A percentile compares a stretch with the other conserved stretches of the same genome.
These are phyloP conservation scores for Lachancea sp. DNA, from an alignment of 805 yeast genomes.

Conservation along the genomic window DNA sequence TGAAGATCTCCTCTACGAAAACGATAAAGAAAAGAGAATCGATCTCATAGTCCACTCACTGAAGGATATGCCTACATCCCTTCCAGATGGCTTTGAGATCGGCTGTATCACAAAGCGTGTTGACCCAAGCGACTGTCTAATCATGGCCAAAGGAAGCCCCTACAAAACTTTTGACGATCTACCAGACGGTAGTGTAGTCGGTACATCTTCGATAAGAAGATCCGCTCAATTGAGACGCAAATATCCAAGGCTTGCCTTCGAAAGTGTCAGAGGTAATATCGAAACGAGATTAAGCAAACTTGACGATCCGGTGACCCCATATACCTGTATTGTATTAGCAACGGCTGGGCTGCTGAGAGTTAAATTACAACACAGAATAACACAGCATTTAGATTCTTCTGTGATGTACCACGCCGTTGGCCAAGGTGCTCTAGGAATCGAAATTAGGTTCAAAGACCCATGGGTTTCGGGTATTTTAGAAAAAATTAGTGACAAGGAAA, in stretches of 20 bases:
- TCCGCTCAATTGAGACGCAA: constrained; percentile 81
- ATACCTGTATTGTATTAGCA: constrained; percentile 75
- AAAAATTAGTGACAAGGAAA: constrained; percentile 55
- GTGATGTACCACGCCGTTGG: constrained; percentile 96
- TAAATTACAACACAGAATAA: constrained; percentile 67
- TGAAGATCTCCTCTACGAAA: constrained; percentile 64
- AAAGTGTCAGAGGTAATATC: constrained; percentile 78
- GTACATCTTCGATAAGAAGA: constrained; percentile 91
- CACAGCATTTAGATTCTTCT: constrained; percentile 60
- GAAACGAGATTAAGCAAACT: constrained; percentile 77
- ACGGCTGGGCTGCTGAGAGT: constrained; percentile 84
- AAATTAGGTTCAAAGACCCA: constrained; percentile 67
- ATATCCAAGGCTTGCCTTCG: constrained; percentile 71
- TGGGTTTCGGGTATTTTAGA: constrained; percentile 52
- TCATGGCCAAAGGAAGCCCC: constrained; percentile 60
- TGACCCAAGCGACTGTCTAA: constrained; percentile 89
- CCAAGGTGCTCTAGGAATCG: constrained; percentile 96
- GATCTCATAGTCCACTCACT: constrained; percentile 91
- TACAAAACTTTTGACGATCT: constrained; percentile 64
- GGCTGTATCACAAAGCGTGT: constrained; percentile 84
- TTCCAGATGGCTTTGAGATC: constrained; percentile 84
- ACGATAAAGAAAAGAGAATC: constrained; percentile 58
- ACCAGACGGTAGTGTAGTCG: constrained; percentile 82
- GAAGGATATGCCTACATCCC: constrained; percentile 84
- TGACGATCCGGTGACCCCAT: constrained; percentile 62